These are phyloP conservation scores for Polytrichum formosum DNA, from an alignment of 225 moss, liverwort and hornwort genomes.

Conservation along the genomic window DNA sequence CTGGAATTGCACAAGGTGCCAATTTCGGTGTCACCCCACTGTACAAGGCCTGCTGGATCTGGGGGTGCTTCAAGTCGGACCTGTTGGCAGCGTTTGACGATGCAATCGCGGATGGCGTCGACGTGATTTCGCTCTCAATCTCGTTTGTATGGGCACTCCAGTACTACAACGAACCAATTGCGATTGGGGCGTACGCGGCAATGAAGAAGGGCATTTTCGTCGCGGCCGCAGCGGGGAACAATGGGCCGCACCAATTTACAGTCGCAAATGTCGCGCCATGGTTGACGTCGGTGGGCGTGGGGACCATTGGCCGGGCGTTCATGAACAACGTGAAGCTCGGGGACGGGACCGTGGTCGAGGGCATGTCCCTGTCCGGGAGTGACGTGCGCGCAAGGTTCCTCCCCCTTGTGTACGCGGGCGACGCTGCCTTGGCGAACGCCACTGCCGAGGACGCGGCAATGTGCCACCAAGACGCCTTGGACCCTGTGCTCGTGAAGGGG, in stretches of 20 bases:
- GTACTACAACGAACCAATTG: conserved; percentile 51
- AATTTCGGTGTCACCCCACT: too few species aligned
- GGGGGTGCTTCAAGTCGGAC: conserved; percentile 36
- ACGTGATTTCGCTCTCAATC: conserved; percentile 66
- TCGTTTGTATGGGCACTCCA: conserved; percentile 42
- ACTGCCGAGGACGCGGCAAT: not conserved
- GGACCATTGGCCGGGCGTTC: conserved; percentile 62
- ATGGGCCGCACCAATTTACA: conserved; percentile 50
- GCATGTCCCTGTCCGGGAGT: too few species aligned
- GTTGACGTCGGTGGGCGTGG: conserved; percentile 71
- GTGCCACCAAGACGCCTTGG: too few species aligned
- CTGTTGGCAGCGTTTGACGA: conserved; percentile 69
- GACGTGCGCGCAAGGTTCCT: not conserved
- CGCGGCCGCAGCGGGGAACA: conserved; percentile 65
- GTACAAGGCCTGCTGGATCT: conserved; percentile 89
- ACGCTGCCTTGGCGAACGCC: too few species aligned
- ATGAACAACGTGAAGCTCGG: conserved; percentile 35
- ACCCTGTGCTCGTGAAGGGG: too few species aligned
- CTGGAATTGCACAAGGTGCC: too few species aligned
- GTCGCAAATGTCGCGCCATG: conserved; percentile 75
- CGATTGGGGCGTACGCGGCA: conserved; percentile 70
- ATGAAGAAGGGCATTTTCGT: conserved; percentile 44
- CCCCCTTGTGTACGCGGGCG: too few species aligned
- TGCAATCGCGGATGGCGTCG: conserved; percentile 62
- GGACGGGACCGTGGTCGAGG: conserved; percentile 7